Evolutionary conservation across 371 early-diverging fungal genomes (phyloP).

Genomic region (Entomophthora muscae): DNA sequence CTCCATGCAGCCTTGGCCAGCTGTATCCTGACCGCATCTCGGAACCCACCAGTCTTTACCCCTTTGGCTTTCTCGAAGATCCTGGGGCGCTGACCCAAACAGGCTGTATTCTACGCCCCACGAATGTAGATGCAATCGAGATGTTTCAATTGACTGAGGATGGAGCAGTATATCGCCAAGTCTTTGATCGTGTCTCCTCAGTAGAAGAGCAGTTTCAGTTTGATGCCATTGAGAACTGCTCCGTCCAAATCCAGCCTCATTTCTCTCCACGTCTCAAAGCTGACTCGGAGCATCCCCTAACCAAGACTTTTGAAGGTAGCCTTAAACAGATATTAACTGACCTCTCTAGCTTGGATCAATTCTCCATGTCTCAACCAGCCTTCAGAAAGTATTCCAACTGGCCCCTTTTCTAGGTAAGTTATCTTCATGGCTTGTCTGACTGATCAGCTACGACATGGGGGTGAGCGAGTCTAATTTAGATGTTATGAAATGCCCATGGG

Average conservation of each 20-base stretch:
- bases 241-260: not conserved
- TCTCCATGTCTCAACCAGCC: too few species aligned
- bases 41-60: not conserved
- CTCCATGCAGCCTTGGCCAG: not conserved
- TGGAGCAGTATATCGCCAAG: not conserved
- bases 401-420: too few species aligned
- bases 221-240: not conserved
- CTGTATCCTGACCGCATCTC: not conserved
- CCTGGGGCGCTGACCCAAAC: not conserved
- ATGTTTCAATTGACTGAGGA: not conserved
- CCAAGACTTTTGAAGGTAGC: not conserved
- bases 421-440: too few species aligned
- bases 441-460: too few species aligned
- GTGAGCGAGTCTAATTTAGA: too few species aligned
- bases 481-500: too few species aligned
- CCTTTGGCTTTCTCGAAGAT: not conserved
- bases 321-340: too few species aligned
- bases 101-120: not conserved
- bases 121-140: not conserved
- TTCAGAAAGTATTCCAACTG: too few species aligned
- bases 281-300: not conserved
- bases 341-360: too few species aligned
- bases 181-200: not conserved
- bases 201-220: not conserved
- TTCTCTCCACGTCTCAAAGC: not conserved